Base-by-base conservation (phyloP, 2,329 filamentous ascomycete species). In the Rachicladosporium sp. region DNA sequence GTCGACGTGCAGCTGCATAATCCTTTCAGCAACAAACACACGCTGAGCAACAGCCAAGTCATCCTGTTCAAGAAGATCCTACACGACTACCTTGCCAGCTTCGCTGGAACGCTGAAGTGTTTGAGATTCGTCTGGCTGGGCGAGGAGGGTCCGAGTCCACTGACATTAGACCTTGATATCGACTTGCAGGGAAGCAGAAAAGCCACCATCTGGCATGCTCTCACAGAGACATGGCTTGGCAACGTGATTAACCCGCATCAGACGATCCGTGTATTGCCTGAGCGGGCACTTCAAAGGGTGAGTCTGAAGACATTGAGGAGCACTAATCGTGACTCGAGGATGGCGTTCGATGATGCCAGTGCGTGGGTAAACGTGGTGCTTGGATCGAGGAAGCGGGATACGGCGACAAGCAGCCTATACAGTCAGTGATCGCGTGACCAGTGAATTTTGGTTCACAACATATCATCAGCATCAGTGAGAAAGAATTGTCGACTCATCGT, bases 71-170 rank as follows among this genome's bases (percentile, higher is more conserved):
- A 50, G 33, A 55, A 56, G 31, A 33, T 54, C 13, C 37, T 60
- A 10, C 45, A 55, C 35, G 47, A 52, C 37, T 59, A 57, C 21
- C 47, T 60, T 8, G 44, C 46, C 7, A 50, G 49, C 40, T 59
- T 60, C 41, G 44, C 44, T 3, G 33, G 35, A 3, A 55, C 50
- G 6, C 38, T 60, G 12, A 47, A 37, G 6, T 44, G 36, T 13
- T 44, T 60, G 3, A 46, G 47, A 4, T 54, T 59, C 31, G 40
- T 52, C n/a, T 60, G 56, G 56, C 38, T 56, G 3, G 52, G 48
- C 31, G 44, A 36, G 2, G 40, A 49, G 1, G 57, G 57, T 9
- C 55, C 55, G 9, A 52, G 51, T 42, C 56, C 55, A 2, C 31
- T 59, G 4, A 35, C 45, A 6, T 44, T 59, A 4, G 46, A 52